Conservation (phyloP, 805 yeast genomes). For the Starmerella riodocensis region DNA sequence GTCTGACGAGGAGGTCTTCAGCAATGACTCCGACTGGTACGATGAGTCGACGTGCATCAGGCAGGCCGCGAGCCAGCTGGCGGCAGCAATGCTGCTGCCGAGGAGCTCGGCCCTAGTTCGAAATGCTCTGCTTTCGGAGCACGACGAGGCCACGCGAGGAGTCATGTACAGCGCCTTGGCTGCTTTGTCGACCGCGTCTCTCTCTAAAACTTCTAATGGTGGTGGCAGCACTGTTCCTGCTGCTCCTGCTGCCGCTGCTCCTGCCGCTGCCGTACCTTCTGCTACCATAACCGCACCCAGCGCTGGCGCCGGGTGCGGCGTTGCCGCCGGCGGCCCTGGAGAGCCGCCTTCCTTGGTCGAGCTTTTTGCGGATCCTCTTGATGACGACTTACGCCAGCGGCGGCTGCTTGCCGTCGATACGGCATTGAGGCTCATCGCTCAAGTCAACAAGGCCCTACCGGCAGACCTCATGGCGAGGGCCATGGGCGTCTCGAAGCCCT, state of each 20-base stretch:
- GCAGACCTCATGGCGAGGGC: not conserved
- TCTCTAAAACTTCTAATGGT: too few relatives aligned
- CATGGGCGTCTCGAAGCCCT: not conserved
- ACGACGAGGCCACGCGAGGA: constrained; percentile 3
- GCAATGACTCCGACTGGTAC: constrained; percentile 6
- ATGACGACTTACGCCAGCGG: not conserved
- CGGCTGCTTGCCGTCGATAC: not conserved
- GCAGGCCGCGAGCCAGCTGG: constrained; percentile 5
- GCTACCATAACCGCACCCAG: too few relatives aligned
- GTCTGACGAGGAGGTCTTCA: constrained; percentile 1
- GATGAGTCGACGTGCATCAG: constrained; percentile 10
- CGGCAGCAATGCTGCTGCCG: not conserved
- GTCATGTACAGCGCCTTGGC: constrained; percentile 1
- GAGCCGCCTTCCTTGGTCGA: too few relatives aligned
- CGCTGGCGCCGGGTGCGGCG: too few relatives aligned
- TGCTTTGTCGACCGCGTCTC: too few relatives aligned
- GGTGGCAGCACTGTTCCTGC: too few relatives aligned
- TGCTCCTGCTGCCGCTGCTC: too few relatives aligned
- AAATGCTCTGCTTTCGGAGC: not conserved
- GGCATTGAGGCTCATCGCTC: not conserved
- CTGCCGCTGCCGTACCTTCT: too few relatives aligned
- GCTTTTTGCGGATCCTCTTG: too few relatives aligned
- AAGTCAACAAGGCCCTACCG: not conserved
- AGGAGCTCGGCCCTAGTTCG: not conserved
- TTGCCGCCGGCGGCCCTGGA: too few relatives aligned